These are phyloP conservation scores for Fusarium mundagurra DNA, from an alignment of 2,329 filamentous ascomycete genomes.

Conservation along the genomic window DNA sequence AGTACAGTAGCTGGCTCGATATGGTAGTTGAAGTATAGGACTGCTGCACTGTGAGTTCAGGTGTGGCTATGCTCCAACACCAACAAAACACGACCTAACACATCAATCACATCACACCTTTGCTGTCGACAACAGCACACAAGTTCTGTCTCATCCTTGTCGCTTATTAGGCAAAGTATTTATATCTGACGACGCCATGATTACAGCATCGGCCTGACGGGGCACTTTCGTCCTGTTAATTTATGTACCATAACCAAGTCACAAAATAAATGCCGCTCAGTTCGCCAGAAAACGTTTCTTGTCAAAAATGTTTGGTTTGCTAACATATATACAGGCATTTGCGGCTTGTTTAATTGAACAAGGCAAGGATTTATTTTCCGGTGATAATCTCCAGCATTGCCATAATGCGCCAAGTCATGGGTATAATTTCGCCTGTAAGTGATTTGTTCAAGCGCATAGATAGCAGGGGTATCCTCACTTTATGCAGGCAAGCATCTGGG, in stretches of 20 bases:
- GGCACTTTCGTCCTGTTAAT: neutral
- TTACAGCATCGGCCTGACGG: neutral
- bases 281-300: neutral
- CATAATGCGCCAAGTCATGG: neutral
- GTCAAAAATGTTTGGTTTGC: neutral
- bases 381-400: neutral
- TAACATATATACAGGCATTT: neutral
- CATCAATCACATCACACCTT: neutral
- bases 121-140: neutral
- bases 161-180: neutral
- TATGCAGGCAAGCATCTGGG: slow-evolving; percentile 19
- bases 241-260: neutral
- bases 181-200: neutral
- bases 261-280: neutral
- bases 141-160: neutral
- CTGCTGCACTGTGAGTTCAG: neutral
- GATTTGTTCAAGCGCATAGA: slow-evolving; percentile 5
- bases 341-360: neutral
- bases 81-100: neutral
- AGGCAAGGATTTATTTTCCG: slow-evolving; percentile 1
- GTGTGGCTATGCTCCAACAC: neutral
- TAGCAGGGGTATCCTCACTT: slow-evolving; percentile 19
- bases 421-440: slow-evolving; percentile 14
- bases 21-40: neutral
- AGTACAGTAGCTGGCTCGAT: neutral